Evolutionary conservation across 1,284 basidiomycete genomes (phyloP).

Genomic region (Marasmius fiardii): DNA sequence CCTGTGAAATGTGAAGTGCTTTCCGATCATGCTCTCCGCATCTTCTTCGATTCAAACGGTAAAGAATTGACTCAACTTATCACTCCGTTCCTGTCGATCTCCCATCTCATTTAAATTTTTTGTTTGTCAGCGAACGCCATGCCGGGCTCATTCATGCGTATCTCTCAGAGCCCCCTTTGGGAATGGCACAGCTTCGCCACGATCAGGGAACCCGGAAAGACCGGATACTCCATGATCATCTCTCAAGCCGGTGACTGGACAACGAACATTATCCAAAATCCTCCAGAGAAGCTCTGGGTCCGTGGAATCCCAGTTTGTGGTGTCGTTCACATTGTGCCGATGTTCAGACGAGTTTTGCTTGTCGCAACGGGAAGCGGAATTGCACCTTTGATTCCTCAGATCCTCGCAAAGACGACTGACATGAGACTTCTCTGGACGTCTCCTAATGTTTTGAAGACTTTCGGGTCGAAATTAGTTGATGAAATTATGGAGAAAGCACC

Average conservation of each 20-base stretch:
- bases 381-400: conserved; percentile 52
- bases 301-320: conserved; percentile 58
- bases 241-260: conserved; percentile 64
- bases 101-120: not conserved
- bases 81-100: not conserved
- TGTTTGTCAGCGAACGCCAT: conserved; percentile 27
- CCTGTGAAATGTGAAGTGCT: conserved; percentile 38
- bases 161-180: conserved; percentile 49
- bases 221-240: conserved; percentile 55
- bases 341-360: conserved; percentile 54
- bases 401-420: conserved; percentile 47
- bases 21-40: conserved; percentile 38
- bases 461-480: conserved; percentile 55
- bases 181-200: conserved; percentile 67
- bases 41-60: conserved; percentile 40
- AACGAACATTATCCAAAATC: conserved; percentile 44
- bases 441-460: conserved; percentile 55
- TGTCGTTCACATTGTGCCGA: conserved; percentile 49
- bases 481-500: conserved; percentile 46
- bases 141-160: conserved; percentile 51
- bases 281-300: conserved; percentile 55
- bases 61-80: too few species aligned
- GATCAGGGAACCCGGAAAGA: conserved; percentile 46
- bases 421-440: conserved; percentile 58
- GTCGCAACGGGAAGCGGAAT: conserved; percentile 65